Conservation (phyloP, 2,329 filamentous ascomycete species). For the Chaetomiaceae sp. region DNA sequence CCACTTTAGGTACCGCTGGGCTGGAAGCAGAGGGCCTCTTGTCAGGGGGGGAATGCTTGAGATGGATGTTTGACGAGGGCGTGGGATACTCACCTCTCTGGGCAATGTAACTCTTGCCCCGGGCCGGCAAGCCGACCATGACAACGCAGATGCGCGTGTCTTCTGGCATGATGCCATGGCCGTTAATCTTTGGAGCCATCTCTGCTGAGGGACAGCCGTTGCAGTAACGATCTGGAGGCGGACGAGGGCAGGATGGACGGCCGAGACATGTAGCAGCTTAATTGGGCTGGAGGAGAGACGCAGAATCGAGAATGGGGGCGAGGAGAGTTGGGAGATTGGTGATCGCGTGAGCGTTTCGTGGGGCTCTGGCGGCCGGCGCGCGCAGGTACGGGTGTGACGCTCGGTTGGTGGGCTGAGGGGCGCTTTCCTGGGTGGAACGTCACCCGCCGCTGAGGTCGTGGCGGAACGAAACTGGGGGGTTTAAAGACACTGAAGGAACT, state of each 20-base stretch:
- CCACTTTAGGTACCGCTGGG: conserved; percentile 93
- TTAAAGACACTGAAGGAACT: no score
- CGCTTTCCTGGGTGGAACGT: conserved; percentile 3
- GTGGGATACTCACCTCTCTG: conserved; percentile 85
- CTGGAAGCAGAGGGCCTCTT: conserved; percentile 41
- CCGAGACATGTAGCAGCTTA: conserved; percentile 25
- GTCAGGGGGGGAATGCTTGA: conserved; percentile 11
- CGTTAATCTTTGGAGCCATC: conserved; percentile 53
- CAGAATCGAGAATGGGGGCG: conserved; percentile 1
- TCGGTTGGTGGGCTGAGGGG: conserved; percentile 1
- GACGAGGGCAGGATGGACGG: conserved; percentile 11
- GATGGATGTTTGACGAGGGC: no score
- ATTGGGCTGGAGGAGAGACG: conserved; percentile 12
- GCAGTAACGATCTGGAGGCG: conserved; percentile 7
- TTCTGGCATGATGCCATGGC: conserved; percentile 79
- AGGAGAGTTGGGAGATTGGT: conserved; percentile 8
- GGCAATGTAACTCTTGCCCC: conserved; percentile 96
- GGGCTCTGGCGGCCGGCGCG: conserved; percentile 5
- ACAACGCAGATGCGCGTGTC: conserved; percentile 96
- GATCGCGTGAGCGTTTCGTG: conserved; percentile 23
- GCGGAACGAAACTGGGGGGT: no score
- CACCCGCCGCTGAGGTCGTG: conserved; percentile 3
- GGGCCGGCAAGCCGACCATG: conserved; percentile 94
- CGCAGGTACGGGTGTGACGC: not conserved
- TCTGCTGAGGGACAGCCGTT: conserved; percentile 19